Evolutionary conservation across 2,329 filamentous ascomycete genomes (phyloP), one percentile per base, ranked within the genome.

Genomic region (Blastomyces silverae): DNA sequence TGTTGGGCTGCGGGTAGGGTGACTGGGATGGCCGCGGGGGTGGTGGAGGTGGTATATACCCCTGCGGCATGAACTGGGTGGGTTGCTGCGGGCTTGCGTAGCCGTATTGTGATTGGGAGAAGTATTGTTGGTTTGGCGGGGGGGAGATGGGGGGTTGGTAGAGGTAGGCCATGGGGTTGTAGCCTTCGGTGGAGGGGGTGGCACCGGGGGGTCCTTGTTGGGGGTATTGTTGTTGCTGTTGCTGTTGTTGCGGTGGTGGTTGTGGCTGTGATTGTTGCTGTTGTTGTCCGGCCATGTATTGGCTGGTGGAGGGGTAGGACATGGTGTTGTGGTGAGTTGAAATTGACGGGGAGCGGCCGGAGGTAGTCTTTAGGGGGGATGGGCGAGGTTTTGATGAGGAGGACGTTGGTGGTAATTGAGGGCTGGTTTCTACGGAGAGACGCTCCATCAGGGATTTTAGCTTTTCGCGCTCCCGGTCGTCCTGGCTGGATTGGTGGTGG

Each of bases 391-490:
- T 74, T 15, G 76, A 76, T 50, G 82, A 76, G 58, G 79, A 78
- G 64, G 74, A 77, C 2, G 82, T 75, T 64, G 79, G 77, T 17
- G 76, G 73, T 25, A 75, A 77, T 58, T 84, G 80, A n/a, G 69
- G 67, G 52, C 73, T 76, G 8, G 78, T 78, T 64, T 93, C 91
- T 79, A 97, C 89, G 1, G 92, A 92, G 87, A 97, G 93, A 63
- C 92, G 87, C 73, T 97, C 92, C 94, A 99, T 97, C 52, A 99
- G 81, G 53, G 90, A 89, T 65, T 90, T 87, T 64, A 99, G 79
- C 64, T 93, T 86, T 72, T 96, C 91, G 64, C 91, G 88, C 75
- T 97, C 93, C 62, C 89, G 83, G 71, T 96, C 92, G 42, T 92
- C 91, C 64, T 83, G 80, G 39, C 77, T 78, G n/a, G 77, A 77